Base-by-base conservation (phyloP, 208 protist genomes). In the Leishmania martiniquensis region DNA sequence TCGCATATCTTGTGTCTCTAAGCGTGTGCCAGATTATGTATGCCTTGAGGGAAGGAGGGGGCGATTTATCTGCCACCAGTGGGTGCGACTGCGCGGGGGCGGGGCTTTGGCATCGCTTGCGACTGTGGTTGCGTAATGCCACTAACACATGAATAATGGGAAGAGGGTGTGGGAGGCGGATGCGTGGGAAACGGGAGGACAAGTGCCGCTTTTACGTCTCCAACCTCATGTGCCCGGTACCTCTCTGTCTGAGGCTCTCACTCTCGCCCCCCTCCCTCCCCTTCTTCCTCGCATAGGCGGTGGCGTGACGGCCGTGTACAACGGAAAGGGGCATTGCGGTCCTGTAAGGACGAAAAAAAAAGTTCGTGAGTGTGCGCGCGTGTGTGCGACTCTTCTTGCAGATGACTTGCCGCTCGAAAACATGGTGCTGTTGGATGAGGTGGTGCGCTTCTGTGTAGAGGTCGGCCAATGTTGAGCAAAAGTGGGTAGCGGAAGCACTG, bases 251-350 rank as follows among this genome's bases (percentile, higher is more conserved):
- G 39, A 22, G n/a, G n/a, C n/a, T n/a, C n/a, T n/a, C n/a, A n/a
- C n/a, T n/a, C n/a, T n/a, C n/a, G n/a, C n/a, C n/a, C n/a, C n/a
- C n/a, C 70, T 59, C 49, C 39, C 32, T 44, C 20, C 25, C 70
- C n/a, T 7, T 75, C 70, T 60, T 15, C 65, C 7, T 34, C 65
- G 71, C 42, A 60, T 74, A 5, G 22, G 66, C 4, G 49, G 66
- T 17, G 66, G 22, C 44, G 60, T 39, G 22, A 44, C 22, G 63
- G 22, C 37, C 12, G 2, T 1, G 22, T 22, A 47, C n/a, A 54
- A 20, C 15, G 15, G 34, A 47, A 73, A 60, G n/a, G 66, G 17
- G 68, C 13, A 7, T 37, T 10, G 68, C 15, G 32, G 9, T 12
- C 42, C 68, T 67, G 52, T 25, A 57, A 12, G 22, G 29, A 22